phyloP scores from a whole-genome alignment of 345 rosid species.

The Populus simonii region DNA sequence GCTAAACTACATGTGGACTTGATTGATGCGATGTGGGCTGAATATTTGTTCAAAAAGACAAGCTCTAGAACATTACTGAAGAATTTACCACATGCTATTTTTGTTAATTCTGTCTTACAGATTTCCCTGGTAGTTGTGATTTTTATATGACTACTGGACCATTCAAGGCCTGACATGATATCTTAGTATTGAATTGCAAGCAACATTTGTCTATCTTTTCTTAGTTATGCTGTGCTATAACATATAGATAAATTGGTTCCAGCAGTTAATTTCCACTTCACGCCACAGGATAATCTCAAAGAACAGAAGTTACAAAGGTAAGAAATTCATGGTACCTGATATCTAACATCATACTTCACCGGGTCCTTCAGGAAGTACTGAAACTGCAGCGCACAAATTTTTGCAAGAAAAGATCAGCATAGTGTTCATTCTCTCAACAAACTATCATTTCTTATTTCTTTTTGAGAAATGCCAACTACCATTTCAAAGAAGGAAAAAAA shows the following conservation, averaged over 20 bases:
- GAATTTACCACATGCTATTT: too few species aligned
- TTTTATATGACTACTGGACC: background rate
- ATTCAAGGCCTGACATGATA: background rate
- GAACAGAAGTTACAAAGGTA: background rate
- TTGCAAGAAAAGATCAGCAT: background rate
- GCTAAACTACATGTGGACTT: background rate
- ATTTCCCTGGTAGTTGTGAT: background rate
- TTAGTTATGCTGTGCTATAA: background rate
- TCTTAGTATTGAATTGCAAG: background rate
- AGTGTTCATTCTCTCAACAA: background rate
- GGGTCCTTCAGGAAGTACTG: conserved; percentile 94
- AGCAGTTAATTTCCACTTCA: background rate
- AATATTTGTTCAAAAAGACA: background rate
- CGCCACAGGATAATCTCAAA: background rate
- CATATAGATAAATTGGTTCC: background rate
- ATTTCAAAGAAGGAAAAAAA: background rate
- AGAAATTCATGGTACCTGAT: conserved; percentile 51
- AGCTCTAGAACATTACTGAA: too few species aligned
- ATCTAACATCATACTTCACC: conserved; percentile 86
- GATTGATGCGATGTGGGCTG: background rate
- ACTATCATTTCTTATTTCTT: background rate
- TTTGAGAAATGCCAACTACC: background rate
- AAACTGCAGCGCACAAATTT: conserved; percentile 46
- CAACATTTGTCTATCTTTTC: background rate
- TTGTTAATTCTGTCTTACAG: too few species aligned